A percentile compares a stretch with the other conserved stretches of the same genome.
These are phyloP conservation scores for Zasmidium cellare DNA, from an alignment of 2,329 filamentous ascomycete species.

Conservation along the genomic window DNA sequence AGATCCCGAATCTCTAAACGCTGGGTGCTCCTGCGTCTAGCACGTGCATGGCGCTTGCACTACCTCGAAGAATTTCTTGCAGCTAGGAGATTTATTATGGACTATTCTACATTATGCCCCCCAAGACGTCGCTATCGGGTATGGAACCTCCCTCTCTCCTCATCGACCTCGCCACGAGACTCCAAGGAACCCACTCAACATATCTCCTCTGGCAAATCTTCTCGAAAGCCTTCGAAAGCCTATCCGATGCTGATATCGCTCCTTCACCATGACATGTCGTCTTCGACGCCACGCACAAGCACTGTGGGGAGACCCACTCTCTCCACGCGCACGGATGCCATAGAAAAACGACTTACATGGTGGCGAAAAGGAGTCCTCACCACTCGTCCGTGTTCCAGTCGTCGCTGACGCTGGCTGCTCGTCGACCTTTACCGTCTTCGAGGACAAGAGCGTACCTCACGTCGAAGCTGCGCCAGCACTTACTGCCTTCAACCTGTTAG, in stretches of 20 bases:
- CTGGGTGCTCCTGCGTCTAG: neutral
- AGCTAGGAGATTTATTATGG: neutral
- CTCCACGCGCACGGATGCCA: slow-evolving; percentile 5
- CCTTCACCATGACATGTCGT: neutral
- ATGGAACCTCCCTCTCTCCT: neutral
- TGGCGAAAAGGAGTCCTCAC: neutral
- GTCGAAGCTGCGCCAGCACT: slow-evolving; percentile 7
- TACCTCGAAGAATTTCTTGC: neutral
- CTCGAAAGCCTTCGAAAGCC: neutral
- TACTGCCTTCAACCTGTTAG: slow-evolving; percentile 8
- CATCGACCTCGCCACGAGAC: neutral
- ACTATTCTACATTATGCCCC: neutral
- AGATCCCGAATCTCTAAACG: neutral
- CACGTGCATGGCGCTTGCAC: neutral
- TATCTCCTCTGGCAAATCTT: neutral
- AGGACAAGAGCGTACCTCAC: slow-evolving; percentile 14
- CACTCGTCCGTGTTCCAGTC: neutral
- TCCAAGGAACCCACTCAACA: neutral
- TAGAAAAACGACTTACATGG: neutral
- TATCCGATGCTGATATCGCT: neutral
- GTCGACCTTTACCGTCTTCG: slow-evolving; percentile 8
- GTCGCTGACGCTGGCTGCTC: slow-evolving; percentile 4
- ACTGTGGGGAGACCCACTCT: slow-evolving; percentile 7
- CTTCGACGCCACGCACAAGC: neutral
- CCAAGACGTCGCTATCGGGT: neutral